Conservation (phyloP, 129 eudicot species). For the Erigeron canadensis region DNA sequence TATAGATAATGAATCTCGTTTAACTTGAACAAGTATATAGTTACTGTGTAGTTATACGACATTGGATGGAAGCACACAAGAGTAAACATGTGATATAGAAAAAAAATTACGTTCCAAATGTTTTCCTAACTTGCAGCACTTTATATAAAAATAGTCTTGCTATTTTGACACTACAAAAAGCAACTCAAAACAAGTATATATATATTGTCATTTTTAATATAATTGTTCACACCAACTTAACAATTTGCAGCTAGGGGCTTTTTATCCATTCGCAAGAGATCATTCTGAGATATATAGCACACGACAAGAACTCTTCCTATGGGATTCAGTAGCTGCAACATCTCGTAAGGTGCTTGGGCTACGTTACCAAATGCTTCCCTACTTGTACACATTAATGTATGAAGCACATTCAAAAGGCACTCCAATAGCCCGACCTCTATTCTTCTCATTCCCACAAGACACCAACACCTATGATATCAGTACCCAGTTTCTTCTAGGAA, state of each 20-base stretch:
- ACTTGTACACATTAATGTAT: constrained; percentile 75
- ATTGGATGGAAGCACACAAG: neutral
- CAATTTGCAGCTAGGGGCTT: constrained; percentile 73
- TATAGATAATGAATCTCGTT: constrained; percentile 15
- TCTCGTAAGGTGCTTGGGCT: constrained; percentile 72
- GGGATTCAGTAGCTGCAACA: constrained; percentile 84
- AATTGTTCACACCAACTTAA: neutral
- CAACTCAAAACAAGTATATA: too few relatives aligned
- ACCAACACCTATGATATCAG: constrained; percentile 54
- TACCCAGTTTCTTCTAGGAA: constrained; percentile 77
- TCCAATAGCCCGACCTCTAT: constrained; percentile 80
- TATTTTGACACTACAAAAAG: neutral
- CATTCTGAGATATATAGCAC: constrained; percentile 40
- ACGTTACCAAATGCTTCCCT: constrained; percentile 71
- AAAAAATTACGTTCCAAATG: neutral
- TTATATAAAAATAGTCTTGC: neutral
- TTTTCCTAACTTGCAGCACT: neutral
- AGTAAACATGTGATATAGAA: too few relatives aligned
- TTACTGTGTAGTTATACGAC: too few relatives aligned
- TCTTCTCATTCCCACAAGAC: constrained; percentile 81
- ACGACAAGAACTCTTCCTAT: constrained; percentile 79
- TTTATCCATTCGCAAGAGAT: constrained; percentile 86
- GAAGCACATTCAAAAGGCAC: constrained; percentile 66
- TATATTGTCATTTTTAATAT: too few relatives aligned
- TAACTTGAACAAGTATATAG: neutral